A percentile compares a stretch with the other conserved stretches of the same genome.
phyloP scores from a whole-genome alignment of 73 alveolate genomes.

The Urostyla sp. region DNA sequence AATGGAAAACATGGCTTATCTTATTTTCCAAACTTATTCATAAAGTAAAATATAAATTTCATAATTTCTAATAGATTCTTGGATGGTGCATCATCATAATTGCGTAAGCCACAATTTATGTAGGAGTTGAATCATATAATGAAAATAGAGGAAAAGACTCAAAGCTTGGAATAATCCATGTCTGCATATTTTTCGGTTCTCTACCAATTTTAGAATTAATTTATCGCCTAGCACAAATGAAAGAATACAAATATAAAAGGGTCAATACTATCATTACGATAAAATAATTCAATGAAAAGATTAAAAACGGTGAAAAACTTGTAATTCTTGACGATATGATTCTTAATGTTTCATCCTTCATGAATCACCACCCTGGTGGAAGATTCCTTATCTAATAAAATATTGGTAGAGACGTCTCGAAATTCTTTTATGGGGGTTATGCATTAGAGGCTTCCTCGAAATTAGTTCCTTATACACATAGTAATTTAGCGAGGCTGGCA shows the following conservation, averaged over 20 bases:
- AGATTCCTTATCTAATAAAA: conserved; percentile 13
- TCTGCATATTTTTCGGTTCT: neutral
- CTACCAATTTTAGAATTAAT: neutral
- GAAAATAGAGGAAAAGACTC: neutral
- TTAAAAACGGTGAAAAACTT: conserved; percentile 30
- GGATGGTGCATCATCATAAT: neutral
- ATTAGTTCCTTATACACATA: conserved; percentile 16
- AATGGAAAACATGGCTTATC: conserved; percentile 20
- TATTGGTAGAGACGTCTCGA: conserved; percentile 65
- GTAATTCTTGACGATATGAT: conserved; percentile 49
- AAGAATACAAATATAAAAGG: neutral
- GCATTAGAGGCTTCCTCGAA: conserved; percentile 52
- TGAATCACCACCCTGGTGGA: conserved; percentile 62
- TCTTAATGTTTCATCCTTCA: conserved; percentile 11
- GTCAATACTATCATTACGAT: neutral
- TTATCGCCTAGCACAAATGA: neutral
- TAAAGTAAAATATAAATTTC: neutral
- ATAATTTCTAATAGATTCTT: conserved; percentile 1
- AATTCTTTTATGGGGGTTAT: conserved; percentile 82
- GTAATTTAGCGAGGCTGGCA: conserved; percentile 28
- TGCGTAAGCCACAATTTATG: conserved; percentile 1
- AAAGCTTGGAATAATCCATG: neutral
- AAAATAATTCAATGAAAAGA: neutral
- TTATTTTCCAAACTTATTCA: neutral
- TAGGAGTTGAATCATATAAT: neutral